phyloP scores from a whole-genome alignment of 2,329 filamentous ascomycete genomes.

The Fusarium anguioides region DNA sequence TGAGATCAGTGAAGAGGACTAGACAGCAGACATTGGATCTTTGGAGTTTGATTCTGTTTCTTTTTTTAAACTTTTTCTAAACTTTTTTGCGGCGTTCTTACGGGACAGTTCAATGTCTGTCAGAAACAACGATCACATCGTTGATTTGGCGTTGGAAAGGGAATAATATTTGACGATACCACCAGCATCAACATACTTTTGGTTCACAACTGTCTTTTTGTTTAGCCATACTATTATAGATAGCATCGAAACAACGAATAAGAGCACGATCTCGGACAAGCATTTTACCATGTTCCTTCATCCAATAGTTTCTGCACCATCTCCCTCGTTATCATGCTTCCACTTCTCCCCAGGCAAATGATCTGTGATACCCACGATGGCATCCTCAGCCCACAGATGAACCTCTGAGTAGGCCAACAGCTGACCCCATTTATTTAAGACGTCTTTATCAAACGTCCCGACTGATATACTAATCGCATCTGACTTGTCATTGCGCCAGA shows the following conservation, averaged over 20 bases:
- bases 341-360: slow-evolving; percentile 47
- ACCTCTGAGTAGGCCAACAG: slow-evolving; percentile 53
- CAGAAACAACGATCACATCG: background rate
- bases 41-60: slow-evolving; percentile 2
- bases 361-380: slow-evolving; percentile 62
- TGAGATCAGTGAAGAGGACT: slow-evolving; percentile 75
- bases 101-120: slow-evolving; percentile 1
- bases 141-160: slow-evolving; percentile 25
- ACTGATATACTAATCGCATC: slow-evolving; percentile 52
- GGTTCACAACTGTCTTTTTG: background rate
- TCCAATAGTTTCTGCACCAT: slow-evolving; percentile 36
- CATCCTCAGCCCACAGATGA: slow-evolving; percentile 58
- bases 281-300: background rate
- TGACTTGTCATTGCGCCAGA: slow-evolving; percentile 53
- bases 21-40: slow-evolving; percentile 34
- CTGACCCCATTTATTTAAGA: slow-evolving; percentile 53
- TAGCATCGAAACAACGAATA: slow-evolving; percentile 2
- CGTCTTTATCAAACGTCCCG: slow-evolving; percentile 59
- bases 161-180: slow-evolving; percentile 26
- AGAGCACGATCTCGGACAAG: background rate
- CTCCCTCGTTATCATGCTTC: slow-evolving; percentile 36
- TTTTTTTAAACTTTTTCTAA: too few relatives aligned
- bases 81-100: slow-evolving; percentile 22
- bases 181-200: slow-evolving; percentile 8
- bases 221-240: background rate